These are phyloP conservation scores for Begonia peltatifolia DNA, from an alignment of 306 rosid genomes.

Conservation along the genomic window DNA sequence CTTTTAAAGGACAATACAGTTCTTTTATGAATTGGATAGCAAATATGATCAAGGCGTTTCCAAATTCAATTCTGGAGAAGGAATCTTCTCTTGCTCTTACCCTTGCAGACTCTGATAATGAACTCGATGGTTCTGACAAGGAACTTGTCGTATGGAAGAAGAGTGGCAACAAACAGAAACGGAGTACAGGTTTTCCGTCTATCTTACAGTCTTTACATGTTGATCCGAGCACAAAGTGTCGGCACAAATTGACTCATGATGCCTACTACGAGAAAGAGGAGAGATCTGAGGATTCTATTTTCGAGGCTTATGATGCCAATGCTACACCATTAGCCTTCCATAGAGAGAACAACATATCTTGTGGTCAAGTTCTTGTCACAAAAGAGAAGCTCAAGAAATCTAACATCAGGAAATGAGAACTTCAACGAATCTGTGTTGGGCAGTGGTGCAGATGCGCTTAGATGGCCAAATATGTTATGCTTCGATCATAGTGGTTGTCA, in stretches of 20 bases:
- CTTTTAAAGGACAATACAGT: constrained; percentile 36
- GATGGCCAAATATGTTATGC: constrained; percentile 25
- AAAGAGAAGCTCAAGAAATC: constrained; percentile 20
- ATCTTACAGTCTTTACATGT: too few species aligned
- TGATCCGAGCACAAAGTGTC: constrained; percentile 27
- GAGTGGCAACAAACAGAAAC: constrained; percentile 19
- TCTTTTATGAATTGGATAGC: constrained; percentile 82
- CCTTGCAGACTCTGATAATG: constrained; percentile 20
- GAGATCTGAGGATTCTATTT: constrained; percentile 24
- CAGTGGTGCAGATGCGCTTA: constrained; percentile 18
- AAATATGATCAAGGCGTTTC: constrained; percentile 54
- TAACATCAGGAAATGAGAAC: constrained; percentile 17
- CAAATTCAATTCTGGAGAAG: constrained; percentile 32
- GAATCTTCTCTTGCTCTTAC: constrained; percentile 25
- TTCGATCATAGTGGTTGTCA: constrained; percentile 17
- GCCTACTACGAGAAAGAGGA: constrained; percentile 25
- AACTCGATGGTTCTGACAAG: constrained; percentile 16
- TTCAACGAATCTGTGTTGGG: constrained; percentile 20
- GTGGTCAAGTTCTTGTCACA: constrained; percentile 14
- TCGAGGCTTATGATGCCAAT: constrained; percentile 19
- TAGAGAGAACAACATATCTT: constrained; percentile 16
- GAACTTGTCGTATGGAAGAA: constrained; percentile 19
- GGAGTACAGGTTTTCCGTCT: too few species aligned
- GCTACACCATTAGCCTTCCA: constrained; percentile 39
- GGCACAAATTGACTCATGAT: constrained; percentile 17